Evolutionary conservation across 345 rosid genomes (phyloP).

Genomic region (Geranium rotundifolium): DNA sequence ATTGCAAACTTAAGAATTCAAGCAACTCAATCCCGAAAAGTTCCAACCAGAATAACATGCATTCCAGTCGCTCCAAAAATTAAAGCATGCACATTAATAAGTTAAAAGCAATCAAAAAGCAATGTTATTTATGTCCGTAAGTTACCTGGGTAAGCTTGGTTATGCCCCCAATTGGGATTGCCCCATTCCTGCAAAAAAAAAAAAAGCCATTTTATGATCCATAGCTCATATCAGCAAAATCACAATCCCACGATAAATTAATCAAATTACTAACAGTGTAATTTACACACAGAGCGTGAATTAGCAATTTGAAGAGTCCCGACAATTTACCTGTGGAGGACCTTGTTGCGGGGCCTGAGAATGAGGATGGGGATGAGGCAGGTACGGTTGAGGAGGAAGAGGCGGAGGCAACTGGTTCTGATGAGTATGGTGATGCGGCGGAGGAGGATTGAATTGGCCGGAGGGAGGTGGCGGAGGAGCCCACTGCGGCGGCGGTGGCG

Average conservation of each 20-base stretch:
- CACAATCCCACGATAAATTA: background rate
- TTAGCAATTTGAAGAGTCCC: slow-evolving; percentile 9
- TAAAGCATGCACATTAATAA: background rate
- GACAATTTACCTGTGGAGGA: slow-evolving; percentile 20
- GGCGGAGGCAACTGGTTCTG: slow-evolving; percentile 22
- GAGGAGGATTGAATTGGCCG: slow-evolving; percentile 14
- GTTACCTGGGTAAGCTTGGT: slow-evolving; percentile 50
- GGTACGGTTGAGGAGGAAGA: slow-evolving; percentile 19
- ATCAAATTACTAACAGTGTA: no score
- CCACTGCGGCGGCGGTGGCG: slow-evolving; percentile 51
- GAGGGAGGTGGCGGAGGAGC: slow-evolving; percentile 26
- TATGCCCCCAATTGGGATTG: slow-evolving; percentile 54
- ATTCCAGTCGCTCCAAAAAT: background rate
- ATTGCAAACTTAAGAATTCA: background rate
- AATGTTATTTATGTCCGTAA: background rate
- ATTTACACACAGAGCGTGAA: background rate
- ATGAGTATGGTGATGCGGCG: slow-evolving; percentile 22
- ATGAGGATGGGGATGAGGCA: slow-evolving; percentile 30
- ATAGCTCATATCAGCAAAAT: background rate
- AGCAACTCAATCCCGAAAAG: background rate
- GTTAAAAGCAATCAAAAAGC: background rate
- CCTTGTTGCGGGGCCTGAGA: slow-evolving; percentile 3
- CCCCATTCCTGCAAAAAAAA: slow-evolving; percentile 52
- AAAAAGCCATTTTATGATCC: background rate
- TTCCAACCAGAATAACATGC: no score